Evolutionary conservation across 371 early-diverging fungal genomes (phyloP).

Genomic region (Mucor velutinosus): DNA sequence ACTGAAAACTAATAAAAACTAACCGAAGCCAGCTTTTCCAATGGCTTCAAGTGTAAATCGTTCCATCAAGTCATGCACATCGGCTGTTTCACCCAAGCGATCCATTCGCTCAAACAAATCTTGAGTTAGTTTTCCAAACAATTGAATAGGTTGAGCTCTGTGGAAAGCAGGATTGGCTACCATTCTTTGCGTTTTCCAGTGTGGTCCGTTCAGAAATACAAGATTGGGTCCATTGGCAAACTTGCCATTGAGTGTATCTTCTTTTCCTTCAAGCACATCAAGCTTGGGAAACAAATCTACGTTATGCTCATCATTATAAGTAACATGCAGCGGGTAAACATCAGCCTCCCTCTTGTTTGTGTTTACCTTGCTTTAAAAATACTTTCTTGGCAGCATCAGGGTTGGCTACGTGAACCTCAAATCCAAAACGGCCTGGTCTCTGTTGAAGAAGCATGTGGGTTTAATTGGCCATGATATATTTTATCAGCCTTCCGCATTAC

Average conservation of each 20-base stretch:
- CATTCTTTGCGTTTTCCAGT: conserved; percentile 24
- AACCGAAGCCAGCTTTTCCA: conserved; percentile 45
- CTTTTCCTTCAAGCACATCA: not conserved
- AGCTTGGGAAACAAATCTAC: conserved; percentile 6
- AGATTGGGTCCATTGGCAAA: conserved; percentile 15
- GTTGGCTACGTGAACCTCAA: conserved; percentile 4
- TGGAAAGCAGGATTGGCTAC: conserved; percentile 47
- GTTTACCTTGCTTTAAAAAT: conserved; percentile 1
- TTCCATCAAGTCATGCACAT: conserved; percentile 29
- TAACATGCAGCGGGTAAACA: not conserved
- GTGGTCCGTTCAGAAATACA: conserved; percentile 2
- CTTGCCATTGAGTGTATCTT: not conserved
- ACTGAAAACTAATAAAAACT: not conserved
- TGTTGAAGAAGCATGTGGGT: not conserved
- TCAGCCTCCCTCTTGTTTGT: not conserved
- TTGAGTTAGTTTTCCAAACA: conserved; percentile 32
- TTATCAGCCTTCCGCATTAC: not conserved
- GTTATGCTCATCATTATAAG: not conserved
- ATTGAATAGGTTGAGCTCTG: conserved; percentile 35
- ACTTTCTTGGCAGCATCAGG: conserved; percentile 9
- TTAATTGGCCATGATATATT: not conserved
- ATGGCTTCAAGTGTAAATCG: conserved; percentile 41
- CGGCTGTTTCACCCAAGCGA: conserved; percentile 1
- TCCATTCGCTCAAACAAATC: conserved; percentile 32
- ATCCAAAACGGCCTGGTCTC: conserved; percentile 7